Evolutionary conservation across 352 stramenopile species (phyloP).

Genomic region (Pythium aristosporum): DNA sequence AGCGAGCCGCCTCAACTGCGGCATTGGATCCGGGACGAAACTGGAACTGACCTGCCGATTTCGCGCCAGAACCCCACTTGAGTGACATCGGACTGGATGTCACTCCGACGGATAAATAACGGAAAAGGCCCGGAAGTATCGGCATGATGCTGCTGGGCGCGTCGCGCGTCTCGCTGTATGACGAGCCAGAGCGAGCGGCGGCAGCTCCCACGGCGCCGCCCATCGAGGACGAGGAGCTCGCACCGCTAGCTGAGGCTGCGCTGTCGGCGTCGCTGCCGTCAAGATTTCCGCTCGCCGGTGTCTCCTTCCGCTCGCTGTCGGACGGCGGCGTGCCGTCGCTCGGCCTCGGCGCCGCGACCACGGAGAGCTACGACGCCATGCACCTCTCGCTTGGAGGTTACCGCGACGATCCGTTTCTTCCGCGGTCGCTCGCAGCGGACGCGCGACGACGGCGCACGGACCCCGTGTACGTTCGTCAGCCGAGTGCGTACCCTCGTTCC

Average conservation of each 20-base stretch:
- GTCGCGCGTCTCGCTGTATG: constrained; percentile 7
- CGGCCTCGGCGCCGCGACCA: background rate
- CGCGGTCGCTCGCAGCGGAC: constrained; percentile 7
- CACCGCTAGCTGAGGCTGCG: constrained; percentile 5
- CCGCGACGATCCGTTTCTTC: constrained; percentile 8
- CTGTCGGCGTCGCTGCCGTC: constrained; percentile 4
- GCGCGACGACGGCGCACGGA: constrained; percentile 12
- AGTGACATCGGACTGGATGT: background rate
- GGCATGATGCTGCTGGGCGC: constrained; percentile 13
- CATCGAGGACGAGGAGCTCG: constrained; percentile 27
- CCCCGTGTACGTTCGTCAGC: constrained; percentile 4
- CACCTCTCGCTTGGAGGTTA: constrained; percentile 13
- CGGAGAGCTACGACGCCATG: constrained; percentile 9
- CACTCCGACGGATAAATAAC: background rate
- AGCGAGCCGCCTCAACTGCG: constrained; percentile 34
- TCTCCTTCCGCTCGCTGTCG: constrained; percentile 14
- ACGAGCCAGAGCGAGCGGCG: constrained; percentile 13
- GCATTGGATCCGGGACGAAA: constrained; percentile 31
- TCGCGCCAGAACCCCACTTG: constrained; percentile 17
- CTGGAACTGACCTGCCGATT: background rate
- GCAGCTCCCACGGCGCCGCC: background rate
- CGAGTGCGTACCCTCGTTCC: background rate
- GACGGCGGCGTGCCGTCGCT: constrained; percentile 15
- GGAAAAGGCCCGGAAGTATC: background rate
- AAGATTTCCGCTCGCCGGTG: constrained; percentile 1